Base-by-base conservation (phyloP, 2,329 filamentous ascomycete genomes). In the Decorospora gaudefroyi region DNA sequence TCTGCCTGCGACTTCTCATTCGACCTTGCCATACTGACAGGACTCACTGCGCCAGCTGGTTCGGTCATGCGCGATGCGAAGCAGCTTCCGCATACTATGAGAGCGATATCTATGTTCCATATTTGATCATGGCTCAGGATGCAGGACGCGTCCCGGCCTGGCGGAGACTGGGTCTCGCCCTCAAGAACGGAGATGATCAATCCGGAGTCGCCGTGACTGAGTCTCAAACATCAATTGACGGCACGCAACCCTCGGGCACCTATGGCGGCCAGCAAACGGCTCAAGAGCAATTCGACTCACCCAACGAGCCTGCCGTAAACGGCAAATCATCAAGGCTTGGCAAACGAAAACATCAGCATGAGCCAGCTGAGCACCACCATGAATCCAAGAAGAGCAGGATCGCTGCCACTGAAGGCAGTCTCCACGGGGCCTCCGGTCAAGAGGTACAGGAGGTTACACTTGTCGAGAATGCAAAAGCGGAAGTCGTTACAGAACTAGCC, bases 91-190 rank as follows among this genome's bases (percentile, higher is more conserved):
- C 57, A 53, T 55, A 46, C 48, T 48, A 43, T 57, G 37, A 48
- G 39, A 41, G 44, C 29, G 30, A 26, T 43, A 41, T 50, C 53
- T 57, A 62, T 64, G 63, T 61, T 54, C 63, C 57, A 34, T 42
- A 56, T 69, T 40, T 49, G 50, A 62, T 41, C 47, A 69, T 70
- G 65, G 57, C 52, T 42, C 50, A 55, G 47, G 33, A 49, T 30
- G 50, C 36, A 12, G 37, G 26, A 36, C 56, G 55, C 42, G 50
- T 69, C 37, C 80, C 82, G 21, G 80, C 81, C 48, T 84, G 80
- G 80, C 83, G 82, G 64, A 74, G 78, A 61, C 68, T 83, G 42
- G 81, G 80, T 23, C 71, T 83, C 49, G 82, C 82, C 70, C 71
- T 82, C 56, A 84, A 83, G 65, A 76, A 76, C 61, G 73, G 75